Conservation (phyloP, 2,329 filamentous ascomycete species). For the Triangularia setosa region DNA sequence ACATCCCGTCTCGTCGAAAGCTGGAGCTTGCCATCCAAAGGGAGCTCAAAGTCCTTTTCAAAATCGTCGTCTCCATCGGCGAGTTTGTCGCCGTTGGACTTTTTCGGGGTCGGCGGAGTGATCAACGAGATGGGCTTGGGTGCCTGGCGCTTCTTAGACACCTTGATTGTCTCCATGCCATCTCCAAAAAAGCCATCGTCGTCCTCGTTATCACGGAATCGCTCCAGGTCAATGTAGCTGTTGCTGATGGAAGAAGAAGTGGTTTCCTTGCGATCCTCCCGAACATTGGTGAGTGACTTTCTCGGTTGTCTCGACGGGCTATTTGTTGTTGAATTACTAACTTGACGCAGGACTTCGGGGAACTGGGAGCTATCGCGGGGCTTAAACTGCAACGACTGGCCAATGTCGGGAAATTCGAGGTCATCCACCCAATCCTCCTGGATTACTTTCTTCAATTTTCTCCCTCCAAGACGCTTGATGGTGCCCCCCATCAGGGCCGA, state of each 20-base stretch:
- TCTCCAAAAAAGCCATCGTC: constrained; percentile 63
- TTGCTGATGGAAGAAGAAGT: constrained; percentile 31
- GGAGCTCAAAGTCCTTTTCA: constrained; percentile 69
- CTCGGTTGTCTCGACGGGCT: constrained; percentile 44
- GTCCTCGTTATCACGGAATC: constrained; percentile 59
- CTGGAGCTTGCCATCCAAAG: constrained; percentile 61
- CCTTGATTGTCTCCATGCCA: constrained; percentile 63
- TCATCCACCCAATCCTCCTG: constrained; percentile 82
- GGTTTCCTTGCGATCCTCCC: constrained; percentile 32
- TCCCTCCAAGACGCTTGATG: constrained; percentile 81
- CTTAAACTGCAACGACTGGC: constrained; percentile 62
- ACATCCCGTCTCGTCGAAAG: constrained; percentile 60
- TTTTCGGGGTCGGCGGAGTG: constrained; percentile 53
- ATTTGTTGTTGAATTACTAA: constrained; percentile 53
- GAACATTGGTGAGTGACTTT: constrained; percentile 18
- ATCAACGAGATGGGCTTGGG: constrained; percentile 50
- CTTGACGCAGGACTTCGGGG: constrained; percentile 64
- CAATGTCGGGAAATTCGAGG: constrained; percentile 61
- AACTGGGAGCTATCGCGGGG: constrained; percentile 57
- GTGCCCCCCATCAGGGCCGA: constrained; percentile 89
- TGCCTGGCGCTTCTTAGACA: constrained; percentile 55
- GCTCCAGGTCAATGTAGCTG: constrained; percentile 55
- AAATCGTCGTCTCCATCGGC: constrained; percentile 59
- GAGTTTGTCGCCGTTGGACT: constrained; percentile 21
- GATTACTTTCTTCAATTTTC: constrained; percentile 67